Percentiles rank a stretch among this genome's conserved stretches.
These are phyloP conservation scores for Cryptosporidium sp. DNA, from an alignment of 169 alveolate species.

Conservation along the genomic window DNA sequence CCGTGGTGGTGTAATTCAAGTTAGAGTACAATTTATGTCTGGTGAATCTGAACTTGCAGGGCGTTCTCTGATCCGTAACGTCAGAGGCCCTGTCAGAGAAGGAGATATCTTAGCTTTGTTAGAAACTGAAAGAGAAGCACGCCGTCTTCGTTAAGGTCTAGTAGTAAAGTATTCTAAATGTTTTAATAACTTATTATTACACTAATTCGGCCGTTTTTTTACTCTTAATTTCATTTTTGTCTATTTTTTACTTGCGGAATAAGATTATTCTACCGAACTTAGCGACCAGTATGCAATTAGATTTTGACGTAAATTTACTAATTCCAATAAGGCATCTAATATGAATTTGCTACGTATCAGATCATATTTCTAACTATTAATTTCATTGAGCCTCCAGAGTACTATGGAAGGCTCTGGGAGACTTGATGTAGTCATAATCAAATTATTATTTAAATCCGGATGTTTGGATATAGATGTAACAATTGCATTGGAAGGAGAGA, in stretches of 20 bases:
- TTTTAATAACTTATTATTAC: constrained; percentile 9
- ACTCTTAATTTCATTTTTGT: background rate
- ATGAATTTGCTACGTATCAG: background rate
- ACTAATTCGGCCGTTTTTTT: background rate
- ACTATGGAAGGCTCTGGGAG: constrained; percentile 37
- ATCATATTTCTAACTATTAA: background rate
- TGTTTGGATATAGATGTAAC: constrained; percentile 35
- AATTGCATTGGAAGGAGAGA: constrained; percentile 1
- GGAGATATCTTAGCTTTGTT: constrained; percentile 97
- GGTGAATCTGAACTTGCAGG: constrained; percentile 89
- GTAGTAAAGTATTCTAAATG: background rate
- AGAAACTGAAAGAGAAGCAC: constrained; percentile 98
- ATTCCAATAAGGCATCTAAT: background rate
- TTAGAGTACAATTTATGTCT: constrained; percentile 92
- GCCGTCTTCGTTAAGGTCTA: constrained; percentile 91
- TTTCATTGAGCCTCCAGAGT: constrained; percentile 13
- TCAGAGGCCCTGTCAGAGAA: constrained; percentile 98
- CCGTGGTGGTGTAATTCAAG: constrained; percentile 99
- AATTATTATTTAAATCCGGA: background rate
- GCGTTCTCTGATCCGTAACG: constrained; percentile 96
- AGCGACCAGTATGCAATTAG: background rate
- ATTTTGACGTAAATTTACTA: background rate
- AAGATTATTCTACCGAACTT: background rate
- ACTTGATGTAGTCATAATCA: constrained; percentile 58
- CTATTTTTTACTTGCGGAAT: background rate